Evolutionary conservation across 2,329 filamentous ascomycete genomes (phyloP).

Genomic region (Alternaria triticina): DNA sequence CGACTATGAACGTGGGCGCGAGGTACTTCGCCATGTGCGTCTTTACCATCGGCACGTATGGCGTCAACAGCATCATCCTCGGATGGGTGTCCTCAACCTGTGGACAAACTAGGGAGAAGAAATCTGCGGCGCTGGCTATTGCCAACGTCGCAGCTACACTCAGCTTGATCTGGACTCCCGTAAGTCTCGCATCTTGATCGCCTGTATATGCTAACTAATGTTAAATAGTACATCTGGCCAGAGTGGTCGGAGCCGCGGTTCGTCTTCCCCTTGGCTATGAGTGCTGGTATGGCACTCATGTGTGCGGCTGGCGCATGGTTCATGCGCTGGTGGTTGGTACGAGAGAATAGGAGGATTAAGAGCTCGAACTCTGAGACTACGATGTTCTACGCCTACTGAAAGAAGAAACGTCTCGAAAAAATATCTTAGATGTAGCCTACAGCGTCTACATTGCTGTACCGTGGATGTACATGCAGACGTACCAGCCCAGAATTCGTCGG

Average conservation of each 20-base stretch:
- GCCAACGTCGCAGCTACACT: slow-evolving; percentile 52
- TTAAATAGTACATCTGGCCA: not conserved
- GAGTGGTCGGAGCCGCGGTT: not conserved
- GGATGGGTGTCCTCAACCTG: slow-evolving; percentile 52
- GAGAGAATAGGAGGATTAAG: not conserved
- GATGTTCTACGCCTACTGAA: slow-evolving; percentile 1
- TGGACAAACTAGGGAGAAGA: slow-evolving; percentile 53
- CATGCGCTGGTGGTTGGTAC: not conserved
- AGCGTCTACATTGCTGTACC: no score
- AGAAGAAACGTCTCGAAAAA: not conserved
- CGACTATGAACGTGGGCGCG: slow-evolving; percentile 46
- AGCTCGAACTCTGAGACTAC: not conserved
- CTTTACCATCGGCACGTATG: slow-evolving; percentile 19
- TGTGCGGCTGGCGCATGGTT: slow-evolving; percentile 2
- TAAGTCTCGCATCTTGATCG: not conserved
- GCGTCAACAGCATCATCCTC: slow-evolving; percentile 41
- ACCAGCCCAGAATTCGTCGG: no score
- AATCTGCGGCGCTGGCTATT: slow-evolving; percentile 51
- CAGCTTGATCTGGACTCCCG: slow-evolving; percentile 44
- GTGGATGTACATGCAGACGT: no score
- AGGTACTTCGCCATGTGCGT: slow-evolving; percentile 31
- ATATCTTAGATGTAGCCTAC: no score
- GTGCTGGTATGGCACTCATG: not conserved
- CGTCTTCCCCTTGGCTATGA: not conserved
- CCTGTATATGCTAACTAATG: not conserved